Percentiles rank a stretch among this genome's conserved stretches.
Conservation (phyloP, 1,284 basidiomycete genomes). For the Xerocomus cyaneibrunnescens region DNA sequence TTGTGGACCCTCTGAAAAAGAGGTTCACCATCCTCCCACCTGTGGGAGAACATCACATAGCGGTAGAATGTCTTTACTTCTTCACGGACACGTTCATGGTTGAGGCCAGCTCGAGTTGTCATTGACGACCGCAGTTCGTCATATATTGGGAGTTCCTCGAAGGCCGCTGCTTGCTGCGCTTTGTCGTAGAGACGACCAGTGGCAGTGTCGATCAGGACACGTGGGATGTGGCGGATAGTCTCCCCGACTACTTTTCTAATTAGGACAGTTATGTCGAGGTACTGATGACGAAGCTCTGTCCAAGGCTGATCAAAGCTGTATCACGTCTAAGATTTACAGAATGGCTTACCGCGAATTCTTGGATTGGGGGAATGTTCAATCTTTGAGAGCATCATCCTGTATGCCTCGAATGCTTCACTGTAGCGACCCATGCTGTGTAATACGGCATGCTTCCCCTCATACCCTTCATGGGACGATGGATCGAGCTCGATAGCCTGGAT, state of each 20-base stretch:
- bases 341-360: neutral
- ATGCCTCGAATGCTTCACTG: too few relatives aligned
- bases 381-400: too few relatives aligned
- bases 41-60: slow-evolving; percentile 12
- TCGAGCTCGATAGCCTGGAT: neutral
- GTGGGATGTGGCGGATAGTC: neutral
- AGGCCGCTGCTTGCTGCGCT: neutral
- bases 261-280: neutral
- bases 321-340: neutral
- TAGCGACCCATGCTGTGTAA: too few relatives aligned
- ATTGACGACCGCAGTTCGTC: neutral
- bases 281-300: neutral
- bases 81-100: neutral
- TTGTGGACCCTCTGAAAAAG: slow-evolving; percentile 2
- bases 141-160: slow-evolving; percentile 1
- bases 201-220: neutral
- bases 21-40: slow-evolving; percentile 4
- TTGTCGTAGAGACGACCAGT: slow-evolving; percentile 5
- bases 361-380: neutral
- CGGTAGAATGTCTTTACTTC: neutral
- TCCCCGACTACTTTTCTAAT: neutral
- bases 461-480: too few relatives aligned
- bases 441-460: too few relatives aligned
- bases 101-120: neutral
- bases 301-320: neutral